These are phyloP conservation scores for Castanopsis chinensis DNA, from an alignment of 306 rosid species.

Conservation along the genomic window DNA sequence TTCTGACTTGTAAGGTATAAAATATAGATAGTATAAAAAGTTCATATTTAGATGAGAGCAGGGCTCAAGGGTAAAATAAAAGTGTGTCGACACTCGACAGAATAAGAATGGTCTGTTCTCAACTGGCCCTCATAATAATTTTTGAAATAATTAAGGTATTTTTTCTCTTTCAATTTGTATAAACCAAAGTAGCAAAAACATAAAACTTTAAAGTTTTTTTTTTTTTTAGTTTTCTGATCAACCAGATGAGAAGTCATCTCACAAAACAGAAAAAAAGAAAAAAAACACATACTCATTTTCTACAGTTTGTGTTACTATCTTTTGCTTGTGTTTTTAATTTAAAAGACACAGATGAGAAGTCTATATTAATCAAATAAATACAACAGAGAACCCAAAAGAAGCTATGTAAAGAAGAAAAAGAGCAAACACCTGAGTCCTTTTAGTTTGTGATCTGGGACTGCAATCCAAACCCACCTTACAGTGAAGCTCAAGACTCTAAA, in stretches of 20 bases:
- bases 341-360: not conserved
- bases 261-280: no score
- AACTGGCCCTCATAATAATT: no score
- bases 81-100: no score
- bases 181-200: not conserved
- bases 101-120: no score
- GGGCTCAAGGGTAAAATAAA: no score
- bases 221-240: not conserved
- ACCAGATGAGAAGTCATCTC: not conserved
- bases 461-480: conserved; percentile 3
- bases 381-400: not conserved
- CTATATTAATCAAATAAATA: not conserved
- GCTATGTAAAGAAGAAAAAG: not conserved
- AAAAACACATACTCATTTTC: no score
- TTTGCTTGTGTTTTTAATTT: no score
- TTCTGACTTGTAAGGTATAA: no score
- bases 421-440: conserved; percentile 5
- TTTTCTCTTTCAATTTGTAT: not conserved
- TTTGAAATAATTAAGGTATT: no score
- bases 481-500: not conserved
- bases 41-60: not conserved
- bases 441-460: not conserved
- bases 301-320: no score
- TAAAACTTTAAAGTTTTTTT: not conserved
- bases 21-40: not conserved